Evolutionary conservation across 192 early-diverging fungal genomes (phyloP).

Genomic region (Coemansia sp.): DNA sequence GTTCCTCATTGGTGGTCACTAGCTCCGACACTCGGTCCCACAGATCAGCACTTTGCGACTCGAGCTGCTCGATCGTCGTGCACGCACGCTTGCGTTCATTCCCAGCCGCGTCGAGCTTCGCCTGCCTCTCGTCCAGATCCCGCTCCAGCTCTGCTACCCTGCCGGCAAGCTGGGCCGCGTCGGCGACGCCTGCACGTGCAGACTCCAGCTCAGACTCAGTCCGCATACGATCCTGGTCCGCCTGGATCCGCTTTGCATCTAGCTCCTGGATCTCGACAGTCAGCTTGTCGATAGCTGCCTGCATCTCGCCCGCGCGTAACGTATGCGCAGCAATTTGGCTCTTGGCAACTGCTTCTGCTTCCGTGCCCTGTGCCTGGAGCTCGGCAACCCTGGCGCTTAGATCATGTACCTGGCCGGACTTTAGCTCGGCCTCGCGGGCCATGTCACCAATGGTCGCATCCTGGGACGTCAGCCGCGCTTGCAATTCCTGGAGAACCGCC

Average conservation of each 20-base stretch:
- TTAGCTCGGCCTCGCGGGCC: neutral
- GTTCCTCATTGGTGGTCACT: conserved; percentile 8
- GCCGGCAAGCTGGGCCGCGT: neutral
- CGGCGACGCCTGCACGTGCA: no score
- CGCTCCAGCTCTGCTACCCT: neutral
- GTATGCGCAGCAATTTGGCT: no score
- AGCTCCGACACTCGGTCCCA: conserved; percentile 37
- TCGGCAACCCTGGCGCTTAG: neutral
- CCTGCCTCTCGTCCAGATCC: neutral
- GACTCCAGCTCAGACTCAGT: no score
- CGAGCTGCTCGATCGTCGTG: conserved; percentile 18
- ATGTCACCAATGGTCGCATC: no score
- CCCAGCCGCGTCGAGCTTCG: conserved; percentile 1
- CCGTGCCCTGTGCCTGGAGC: neutral
- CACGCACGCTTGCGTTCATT: neutral
- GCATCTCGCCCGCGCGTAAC: no score
- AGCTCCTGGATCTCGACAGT: no score
- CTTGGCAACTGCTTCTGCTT: neutral
- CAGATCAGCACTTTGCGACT: conserved; percentile 26
- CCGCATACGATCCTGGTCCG: no score
- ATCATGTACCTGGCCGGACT: neutral
- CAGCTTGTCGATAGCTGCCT: no score
- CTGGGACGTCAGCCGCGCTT: neutral
- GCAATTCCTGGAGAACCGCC: no score
- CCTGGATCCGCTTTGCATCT: no score